These are phyloP conservation scores for Laetiporus sulphureus DNA, from an alignment of 1,284 basidiomycete genomes.

Conservation along the genomic window DNA sequence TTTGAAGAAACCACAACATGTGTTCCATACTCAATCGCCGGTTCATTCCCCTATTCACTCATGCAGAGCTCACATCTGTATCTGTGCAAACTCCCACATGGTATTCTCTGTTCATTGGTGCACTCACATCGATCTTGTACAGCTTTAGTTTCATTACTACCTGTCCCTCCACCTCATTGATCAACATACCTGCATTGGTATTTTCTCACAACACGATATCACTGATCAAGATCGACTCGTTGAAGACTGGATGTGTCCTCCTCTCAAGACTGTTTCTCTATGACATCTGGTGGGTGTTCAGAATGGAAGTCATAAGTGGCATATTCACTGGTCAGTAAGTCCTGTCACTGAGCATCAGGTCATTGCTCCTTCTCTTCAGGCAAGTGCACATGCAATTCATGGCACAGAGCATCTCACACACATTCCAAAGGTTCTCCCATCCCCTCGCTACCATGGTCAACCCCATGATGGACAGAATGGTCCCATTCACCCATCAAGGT, in stretches of 20 bases:
- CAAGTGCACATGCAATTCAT: no score
- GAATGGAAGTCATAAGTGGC: constrained; percentile 64
- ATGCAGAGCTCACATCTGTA: constrained; percentile 36
- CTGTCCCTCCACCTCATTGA: constrained; percentile 65
- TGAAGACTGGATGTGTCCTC: constrained; percentile 82
- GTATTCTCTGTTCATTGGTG: constrained; percentile 55
- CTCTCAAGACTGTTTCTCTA: constrained; percentile 82
- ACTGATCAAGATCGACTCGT: constrained; percentile 84
- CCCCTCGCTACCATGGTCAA: background rate
- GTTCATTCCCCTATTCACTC: constrained; percentile 26
- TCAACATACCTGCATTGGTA: constrained; percentile 79
- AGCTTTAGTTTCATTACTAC: constrained; percentile 37
- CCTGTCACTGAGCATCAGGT: background rate
- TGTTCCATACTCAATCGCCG: constrained; percentile 7
- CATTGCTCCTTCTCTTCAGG: no score
- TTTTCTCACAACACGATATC: constrained; percentile 82
- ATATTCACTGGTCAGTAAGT: background rate
- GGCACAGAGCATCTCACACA: no score
- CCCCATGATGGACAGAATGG: constrained; percentile 1
- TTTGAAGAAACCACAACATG: constrained; percentile 39
- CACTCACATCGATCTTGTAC: constrained; percentile 67
- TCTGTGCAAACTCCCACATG: constrained; percentile 61
- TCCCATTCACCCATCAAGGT: constrained; percentile 11
- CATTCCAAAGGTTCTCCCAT: no score
- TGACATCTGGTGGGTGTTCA: constrained; percentile 88